A percentile compares a stretch with the other conserved stretches of the same genome.
Conservation (phyloP, 2,329 filamentous ascomycete genomes). For the Simplicillium sp. region DNA sequence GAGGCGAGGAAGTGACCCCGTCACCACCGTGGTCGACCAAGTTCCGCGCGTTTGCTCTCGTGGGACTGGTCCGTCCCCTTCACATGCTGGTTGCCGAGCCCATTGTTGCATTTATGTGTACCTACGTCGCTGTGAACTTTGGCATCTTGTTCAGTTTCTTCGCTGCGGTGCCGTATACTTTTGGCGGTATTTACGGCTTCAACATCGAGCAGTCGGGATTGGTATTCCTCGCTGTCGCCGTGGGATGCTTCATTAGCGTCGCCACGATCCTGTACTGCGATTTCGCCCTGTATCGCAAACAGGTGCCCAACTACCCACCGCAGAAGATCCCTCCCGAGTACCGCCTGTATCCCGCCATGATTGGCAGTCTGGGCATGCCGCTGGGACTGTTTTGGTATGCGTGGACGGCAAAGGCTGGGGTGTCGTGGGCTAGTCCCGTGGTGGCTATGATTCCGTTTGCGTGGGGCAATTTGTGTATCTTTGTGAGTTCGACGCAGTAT, state of each 20-base stretch:
- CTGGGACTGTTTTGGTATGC: slow-evolving; percentile 50
- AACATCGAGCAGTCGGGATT: slow-evolving; percentile 28
- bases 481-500: slow-evolving; percentile 43
- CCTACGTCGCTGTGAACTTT: slow-evolving; percentile 42
- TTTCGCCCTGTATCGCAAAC: slow-evolving; percentile 28
- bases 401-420: slow-evolving; percentile 37
- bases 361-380: slow-evolving; percentile 44
- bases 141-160: slow-evolving; percentile 45
- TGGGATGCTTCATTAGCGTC: slow-evolving; percentile 34
- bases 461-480: slow-evolving; percentile 51
- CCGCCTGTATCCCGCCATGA: slow-evolving; percentile 48
- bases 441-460: slow-evolving; percentile 46
- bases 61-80: slow-evolving; percentile 38
- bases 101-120: slow-evolving; percentile 45
- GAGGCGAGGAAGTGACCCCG: slow-evolving; percentile 17
- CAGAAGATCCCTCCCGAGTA: slow-evolving; percentile 41
- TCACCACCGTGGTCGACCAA: slow-evolving; percentile 13
- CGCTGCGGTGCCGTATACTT: slow-evolving; percentile 38
- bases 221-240: slow-evolving; percentile 34
- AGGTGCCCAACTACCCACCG: slow-evolving; percentile 19
- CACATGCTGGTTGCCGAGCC: slow-evolving; percentile 54
- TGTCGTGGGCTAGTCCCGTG: slow-evolving; percentile 41
- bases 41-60: slow-evolving; percentile 24
- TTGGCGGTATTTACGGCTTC: slow-evolving; percentile 34
- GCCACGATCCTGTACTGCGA: slow-evolving; percentile 32